A percentile compares a stretch with the other conserved stretches of the same genome.
Conservation (phyloP, 495 filamentous ascomycete species). For the Aspergillus diversus region DNA sequence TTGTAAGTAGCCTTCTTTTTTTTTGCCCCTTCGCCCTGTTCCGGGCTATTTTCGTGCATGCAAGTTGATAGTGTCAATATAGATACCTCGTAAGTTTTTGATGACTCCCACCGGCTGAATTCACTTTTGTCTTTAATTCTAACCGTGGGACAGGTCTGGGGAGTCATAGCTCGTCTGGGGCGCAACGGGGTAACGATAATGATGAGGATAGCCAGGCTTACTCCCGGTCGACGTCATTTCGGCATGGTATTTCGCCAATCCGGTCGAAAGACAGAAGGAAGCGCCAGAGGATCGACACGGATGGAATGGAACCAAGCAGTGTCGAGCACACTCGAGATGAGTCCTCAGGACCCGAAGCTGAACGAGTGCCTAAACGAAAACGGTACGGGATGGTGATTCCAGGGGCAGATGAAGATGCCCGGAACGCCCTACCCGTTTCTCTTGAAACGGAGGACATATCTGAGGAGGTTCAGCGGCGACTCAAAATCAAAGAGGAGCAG, state of each 20-base stretch:
- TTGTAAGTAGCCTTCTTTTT: constrained; percentile 31
- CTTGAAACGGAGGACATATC: constrained; percentile 54
- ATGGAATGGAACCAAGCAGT: background rate
- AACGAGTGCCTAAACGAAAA: constrained; percentile 29
- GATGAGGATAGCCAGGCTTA: background rate
- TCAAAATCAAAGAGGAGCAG: constrained; percentile 43
- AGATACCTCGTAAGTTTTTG: constrained; percentile 3
- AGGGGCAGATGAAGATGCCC: constrained; percentile 24
- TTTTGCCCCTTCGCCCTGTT: background rate
- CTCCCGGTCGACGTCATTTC: background rate
- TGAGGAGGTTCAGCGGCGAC: constrained; percentile 45
- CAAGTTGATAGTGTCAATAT: background rate
- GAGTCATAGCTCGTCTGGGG: background rate
- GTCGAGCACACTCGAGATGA: background rate
- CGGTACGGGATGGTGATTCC: constrained; percentile 23
- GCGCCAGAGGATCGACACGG: constrained; percentile 8
- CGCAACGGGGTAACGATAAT: too few relatives aligned
- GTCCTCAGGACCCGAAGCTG: background rate
- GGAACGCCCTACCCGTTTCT: constrained; percentile 28
- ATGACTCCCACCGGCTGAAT: background rate
- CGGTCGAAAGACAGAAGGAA: constrained; percentile 8
- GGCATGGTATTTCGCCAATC: background rate
- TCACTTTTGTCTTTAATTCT: background rate
- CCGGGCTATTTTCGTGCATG: background rate
- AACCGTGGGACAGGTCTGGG: constrained; percentile 1